Conservation (phyloP, 129 eudicot genomes). For the Logfia minima region DNA sequence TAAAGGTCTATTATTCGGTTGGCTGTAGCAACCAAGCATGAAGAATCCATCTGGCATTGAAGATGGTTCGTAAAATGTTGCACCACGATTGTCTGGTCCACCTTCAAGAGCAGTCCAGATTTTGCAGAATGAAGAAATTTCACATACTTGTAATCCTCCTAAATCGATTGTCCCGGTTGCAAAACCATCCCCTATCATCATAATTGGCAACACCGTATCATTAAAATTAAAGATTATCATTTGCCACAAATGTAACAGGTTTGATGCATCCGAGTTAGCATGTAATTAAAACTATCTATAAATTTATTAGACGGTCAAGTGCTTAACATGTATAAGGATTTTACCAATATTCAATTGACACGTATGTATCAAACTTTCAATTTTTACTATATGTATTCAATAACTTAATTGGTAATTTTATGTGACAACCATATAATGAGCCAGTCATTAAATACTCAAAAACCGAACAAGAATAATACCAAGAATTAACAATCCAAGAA, state of each 20-base stretch:
- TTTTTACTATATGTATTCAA: too few relatives aligned
- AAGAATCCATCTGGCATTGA: conserved; percentile 64
- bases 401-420: too few relatives aligned
- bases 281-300: too few relatives aligned
- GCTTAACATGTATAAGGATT: too few relatives aligned
- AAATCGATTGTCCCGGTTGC: conserved; percentile 68
- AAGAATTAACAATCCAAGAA: too few relatives aligned
- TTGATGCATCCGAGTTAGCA: background rate
- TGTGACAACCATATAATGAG: too few relatives aligned
- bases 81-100: conserved; percentile 64
- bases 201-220: background rate
- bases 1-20: conserved; percentile 60
- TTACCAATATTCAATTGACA: background rate
- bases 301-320: too few relatives aligned
- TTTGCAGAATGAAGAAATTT: conserved; percentile 51
- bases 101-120: conserved; percentile 73
- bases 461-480: too few relatives aligned
- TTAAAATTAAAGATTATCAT: background rate
- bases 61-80: conserved; percentile 66
- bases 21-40: conserved; percentile 64
- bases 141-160: conserved; percentile 68
- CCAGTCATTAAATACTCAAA: too few relatives aligned
- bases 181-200: conserved; percentile 59
- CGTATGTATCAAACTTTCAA: too few relatives aligned
- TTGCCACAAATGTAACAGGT: background rate